A percentile compares a stretch with the other conserved stretches of the same genome.
Evolutionary conservation across 2,329 filamentous ascomycete species (phyloP).

Genomic region (Fusarium kyushuense): DNA sequence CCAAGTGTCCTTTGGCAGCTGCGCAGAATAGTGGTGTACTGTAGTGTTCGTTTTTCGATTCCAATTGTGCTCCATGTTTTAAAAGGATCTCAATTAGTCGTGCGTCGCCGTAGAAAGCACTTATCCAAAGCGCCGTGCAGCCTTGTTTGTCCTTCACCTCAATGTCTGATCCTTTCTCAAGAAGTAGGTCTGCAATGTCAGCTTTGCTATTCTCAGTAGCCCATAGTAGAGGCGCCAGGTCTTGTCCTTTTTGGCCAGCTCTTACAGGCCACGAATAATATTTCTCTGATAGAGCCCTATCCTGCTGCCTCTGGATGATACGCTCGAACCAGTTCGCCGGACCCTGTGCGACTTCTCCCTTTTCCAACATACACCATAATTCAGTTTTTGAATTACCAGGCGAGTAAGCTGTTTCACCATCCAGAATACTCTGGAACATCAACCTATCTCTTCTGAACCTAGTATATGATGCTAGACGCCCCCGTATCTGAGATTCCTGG

Average conservation of each 20-base stretch:
- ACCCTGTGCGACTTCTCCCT: background rate
- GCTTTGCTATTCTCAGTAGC: background rate
- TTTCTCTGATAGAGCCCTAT: background rate
- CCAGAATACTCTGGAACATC: background rate
- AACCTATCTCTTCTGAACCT: background rate
- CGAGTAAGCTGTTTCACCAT: background rate
- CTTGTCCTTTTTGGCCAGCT: background rate
- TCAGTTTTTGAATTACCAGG: background rate
- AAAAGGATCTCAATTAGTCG: background rate
- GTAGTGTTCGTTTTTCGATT: no score
- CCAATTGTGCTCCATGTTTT: background rate
- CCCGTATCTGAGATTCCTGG: rapidly evolving
- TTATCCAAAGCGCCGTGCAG: background rate
- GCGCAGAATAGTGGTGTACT: no score
- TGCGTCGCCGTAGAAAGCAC: rapidly evolving
- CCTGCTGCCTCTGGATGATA: background rate
- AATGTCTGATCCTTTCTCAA: background rate
- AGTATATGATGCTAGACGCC: rapidly evolving
- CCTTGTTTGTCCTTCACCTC: background rate
- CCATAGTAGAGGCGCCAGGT: background rate
- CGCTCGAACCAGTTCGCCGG: background rate
- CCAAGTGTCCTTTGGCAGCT: no score
- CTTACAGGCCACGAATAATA: background rate
- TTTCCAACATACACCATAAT: no score
- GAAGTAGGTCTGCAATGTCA: background rate